phyloP scores from a whole-genome alignment of 805 yeast genomes.

The Ogataea neopini region DNA sequence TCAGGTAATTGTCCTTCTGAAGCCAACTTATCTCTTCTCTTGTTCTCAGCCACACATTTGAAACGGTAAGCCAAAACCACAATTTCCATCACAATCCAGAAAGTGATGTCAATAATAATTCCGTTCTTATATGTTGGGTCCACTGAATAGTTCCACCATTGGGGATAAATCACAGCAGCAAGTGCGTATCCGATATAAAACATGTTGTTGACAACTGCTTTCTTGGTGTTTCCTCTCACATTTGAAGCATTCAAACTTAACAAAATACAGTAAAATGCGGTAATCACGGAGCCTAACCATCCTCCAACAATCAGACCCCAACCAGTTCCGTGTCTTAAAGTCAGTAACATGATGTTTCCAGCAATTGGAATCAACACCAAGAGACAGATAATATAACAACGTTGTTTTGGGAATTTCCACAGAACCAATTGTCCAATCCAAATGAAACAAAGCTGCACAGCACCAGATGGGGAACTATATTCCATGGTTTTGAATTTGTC shows the following conservation, averaged over 20 bases:
- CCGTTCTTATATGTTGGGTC: constrained; percentile 62
- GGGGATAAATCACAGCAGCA: constrained; percentile 70
- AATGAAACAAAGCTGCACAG: constrained; percentile 29
- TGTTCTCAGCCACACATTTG: constrained; percentile 29
- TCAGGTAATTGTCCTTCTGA: constrained; percentile 19
- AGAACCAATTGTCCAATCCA: constrained; percentile 28
- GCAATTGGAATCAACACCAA: constrained; percentile 26
- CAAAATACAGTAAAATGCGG: constrained; percentile 20
- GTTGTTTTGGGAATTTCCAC: constrained; percentile 25
- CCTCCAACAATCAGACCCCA: constrained; percentile 26
- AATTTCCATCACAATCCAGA: constrained; percentile 33
- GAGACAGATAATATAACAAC: constrained; percentile 20
- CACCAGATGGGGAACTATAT: constrained; percentile 35
- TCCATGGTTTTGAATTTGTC: constrained; percentile 25
- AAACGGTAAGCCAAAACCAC: constrained; percentile 29
- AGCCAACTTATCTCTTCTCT: constrained; percentile 22
- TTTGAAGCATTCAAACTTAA: constrained; percentile 35
- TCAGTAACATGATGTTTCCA: constrained; percentile 24
- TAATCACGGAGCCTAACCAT: constrained; percentile 25
- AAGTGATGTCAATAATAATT: constrained; percentile 50
- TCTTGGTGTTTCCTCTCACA: constrained; percentile 70
- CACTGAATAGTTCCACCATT: constrained; percentile 55
- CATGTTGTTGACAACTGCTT: constrained; percentile 56
- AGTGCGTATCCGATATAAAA: constrained; percentile 61
- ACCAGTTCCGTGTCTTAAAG: constrained; percentile 18